Percentiles rank a stretch among this genome's conserved stretches.
These are phyloP conservation scores for Ramularia endophylla DNA, from an alignment of 2,329 filamentous ascomycete genomes.

Conservation along the genomic window DNA sequence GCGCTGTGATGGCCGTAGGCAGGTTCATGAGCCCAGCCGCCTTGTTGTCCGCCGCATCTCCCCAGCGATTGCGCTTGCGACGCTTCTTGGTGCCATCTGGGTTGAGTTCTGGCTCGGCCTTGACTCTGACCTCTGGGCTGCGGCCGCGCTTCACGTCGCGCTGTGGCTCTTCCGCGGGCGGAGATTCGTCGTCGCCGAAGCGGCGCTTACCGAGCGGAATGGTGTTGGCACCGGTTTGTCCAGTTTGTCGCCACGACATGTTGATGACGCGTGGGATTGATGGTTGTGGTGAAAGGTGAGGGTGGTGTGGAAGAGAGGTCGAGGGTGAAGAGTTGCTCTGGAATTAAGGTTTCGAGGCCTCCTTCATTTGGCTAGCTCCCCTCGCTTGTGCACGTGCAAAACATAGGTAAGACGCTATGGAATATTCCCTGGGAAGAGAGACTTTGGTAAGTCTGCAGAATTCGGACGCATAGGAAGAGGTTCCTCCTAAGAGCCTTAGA, in stretches of 20 bases:
- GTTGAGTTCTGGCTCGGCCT: slow-evolving; percentile 31
- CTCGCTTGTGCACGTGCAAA: too few species aligned
- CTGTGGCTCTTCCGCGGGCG: slow-evolving; percentile 26
- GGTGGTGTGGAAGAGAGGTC: not conserved
- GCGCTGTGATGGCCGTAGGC: slow-evolving; percentile 90
- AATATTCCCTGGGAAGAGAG: too few species aligned
- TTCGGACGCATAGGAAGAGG: too few species aligned
- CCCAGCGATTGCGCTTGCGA: slow-evolving; percentile 99
- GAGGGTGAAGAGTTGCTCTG: too few species aligned
- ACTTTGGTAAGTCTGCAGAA: too few species aligned
- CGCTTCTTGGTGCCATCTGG: slow-evolving; percentile 76
- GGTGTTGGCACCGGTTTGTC: slow-evolving; percentile 97
- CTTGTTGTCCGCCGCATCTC: slow-evolving; percentile 96
- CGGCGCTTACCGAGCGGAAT: slow-evolving; percentile 85
- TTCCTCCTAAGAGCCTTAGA: too few species aligned
- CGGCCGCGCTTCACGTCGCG: slow-evolving; percentile 73
- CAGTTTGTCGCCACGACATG: slow-evolving; percentile 63
- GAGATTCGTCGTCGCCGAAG: slow-evolving; percentile 58
- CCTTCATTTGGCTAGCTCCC: too few species aligned
- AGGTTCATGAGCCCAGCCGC: slow-evolving; percentile 96
- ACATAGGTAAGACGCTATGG: too few species aligned
- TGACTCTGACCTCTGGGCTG: slow-evolving; percentile 56
- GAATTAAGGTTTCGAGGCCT: too few species aligned
- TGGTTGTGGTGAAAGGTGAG: not conserved
- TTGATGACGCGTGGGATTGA: slow-evolving; percentile 13